These are phyloP conservation scores for thale cress (Arabidopsis thaliana) DNA, from an alignment of 345 rosid genomes.

Conservation along the genomic window DNA sequence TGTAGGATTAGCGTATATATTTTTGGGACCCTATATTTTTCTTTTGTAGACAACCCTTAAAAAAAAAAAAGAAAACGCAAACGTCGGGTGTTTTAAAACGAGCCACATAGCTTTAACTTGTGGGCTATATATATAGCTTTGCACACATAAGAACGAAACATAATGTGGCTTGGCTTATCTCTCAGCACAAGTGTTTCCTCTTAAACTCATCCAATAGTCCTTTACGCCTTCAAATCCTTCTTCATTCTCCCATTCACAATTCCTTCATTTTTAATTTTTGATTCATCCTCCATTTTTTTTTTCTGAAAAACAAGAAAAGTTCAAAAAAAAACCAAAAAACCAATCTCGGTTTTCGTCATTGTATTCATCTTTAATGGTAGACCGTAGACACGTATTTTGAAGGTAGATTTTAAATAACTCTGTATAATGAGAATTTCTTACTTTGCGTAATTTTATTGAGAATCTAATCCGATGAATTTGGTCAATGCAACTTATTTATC, in stretches of 20 bases:
- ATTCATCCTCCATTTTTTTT: background rate
- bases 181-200: conserved; percentile 19
- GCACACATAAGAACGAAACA: conserved; percentile 31
- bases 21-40: too few species aligned
- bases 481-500: conserved; percentile 36
- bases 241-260: background rate
- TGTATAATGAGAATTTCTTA: background rate
- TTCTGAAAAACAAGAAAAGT: background rate
- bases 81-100: too few species aligned
- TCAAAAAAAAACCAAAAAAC: background rate
- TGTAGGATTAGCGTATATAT: too few species aligned
- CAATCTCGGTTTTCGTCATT: background rate
- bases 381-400: too few species aligned
- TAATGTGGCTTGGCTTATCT: conserved; percentile 39
- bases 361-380: conserved; percentile 2
- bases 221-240: conserved; percentile 8
- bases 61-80: too few species aligned
- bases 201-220: too few species aligned
- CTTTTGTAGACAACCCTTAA: too few species aligned
- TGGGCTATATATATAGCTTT: conserved; percentile 26
- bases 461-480: conserved; percentile 1
- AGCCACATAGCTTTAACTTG: conserved; percentile 24
- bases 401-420: background rate
- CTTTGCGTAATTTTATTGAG: conserved; percentile 5
- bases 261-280: background rate